Conservation (phyloP, 106 monocot genomes). For the Ottelia alismoides region DNA sequence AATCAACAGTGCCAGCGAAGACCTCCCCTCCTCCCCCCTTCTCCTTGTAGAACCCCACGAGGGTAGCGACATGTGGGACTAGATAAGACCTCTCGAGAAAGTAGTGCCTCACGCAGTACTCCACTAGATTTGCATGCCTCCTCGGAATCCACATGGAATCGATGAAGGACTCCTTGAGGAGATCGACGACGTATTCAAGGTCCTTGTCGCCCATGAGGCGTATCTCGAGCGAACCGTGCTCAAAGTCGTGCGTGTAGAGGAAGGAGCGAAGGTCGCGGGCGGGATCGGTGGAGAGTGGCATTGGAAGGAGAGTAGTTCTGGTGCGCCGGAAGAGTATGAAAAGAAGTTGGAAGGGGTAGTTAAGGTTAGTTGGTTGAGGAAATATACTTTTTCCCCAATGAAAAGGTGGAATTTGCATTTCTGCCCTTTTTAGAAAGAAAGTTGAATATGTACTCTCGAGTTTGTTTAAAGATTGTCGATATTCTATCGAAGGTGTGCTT, state of each 20-base stretch:
- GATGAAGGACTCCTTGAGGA: constrained; percentile 50
- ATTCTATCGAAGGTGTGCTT: too few relatives aligned
- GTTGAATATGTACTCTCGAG: too few relatives aligned
- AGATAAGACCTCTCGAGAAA: constrained; percentile 24
- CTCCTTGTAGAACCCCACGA: constrained; percentile 36
- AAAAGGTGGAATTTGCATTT: too few relatives aligned
- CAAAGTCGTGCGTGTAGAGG: constrained; percentile 9
- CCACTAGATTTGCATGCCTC: constrained; percentile 18
- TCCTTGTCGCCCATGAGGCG: constrained; percentile 31
- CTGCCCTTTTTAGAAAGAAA: too few relatives aligned
- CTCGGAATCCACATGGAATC: constrained; percentile 24
- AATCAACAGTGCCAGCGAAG: constrained; percentile 50
- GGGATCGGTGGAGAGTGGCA: too few relatives aligned
- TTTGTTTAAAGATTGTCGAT: too few relatives aligned
- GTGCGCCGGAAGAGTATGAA: too few relatives aligned
- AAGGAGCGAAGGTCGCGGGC: constrained; percentile 21
- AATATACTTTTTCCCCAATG: too few relatives aligned
- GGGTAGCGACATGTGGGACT: constrained; percentile 32
- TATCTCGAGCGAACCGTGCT: constrained; percentile 18
- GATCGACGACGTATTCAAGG: constrained; percentile 16
- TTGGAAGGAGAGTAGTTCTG: too few relatives aligned
- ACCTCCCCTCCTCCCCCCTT: constrained; percentile 2
- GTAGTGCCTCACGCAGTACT: constrained; percentile 41
- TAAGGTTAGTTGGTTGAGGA: too few relatives aligned
- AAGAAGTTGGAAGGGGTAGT: too few relatives aligned